Percentiles rank a stretch among this genome's conserved stretches.
These are phyloP conservation scores for Zygosaccharomyces sapae DNA, from an alignment of 1,139 yeast genomes.

Conservation along the genomic window DNA sequence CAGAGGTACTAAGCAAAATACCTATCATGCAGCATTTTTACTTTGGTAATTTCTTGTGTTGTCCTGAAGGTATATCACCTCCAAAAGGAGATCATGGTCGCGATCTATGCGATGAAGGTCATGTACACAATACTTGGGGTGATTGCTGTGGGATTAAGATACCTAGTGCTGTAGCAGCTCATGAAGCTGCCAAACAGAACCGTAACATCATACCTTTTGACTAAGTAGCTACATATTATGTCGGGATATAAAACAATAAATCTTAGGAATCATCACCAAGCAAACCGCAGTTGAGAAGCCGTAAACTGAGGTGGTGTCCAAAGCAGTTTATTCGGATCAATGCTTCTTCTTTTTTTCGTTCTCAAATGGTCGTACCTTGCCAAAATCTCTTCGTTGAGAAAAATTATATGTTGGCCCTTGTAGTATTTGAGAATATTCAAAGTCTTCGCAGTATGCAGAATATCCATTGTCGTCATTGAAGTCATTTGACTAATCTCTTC, in stretches of 20 bases:
- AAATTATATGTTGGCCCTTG: constrained; percentile 94
- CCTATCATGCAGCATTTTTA: constrained; percentile 93
- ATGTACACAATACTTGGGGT: constrained; percentile 69
- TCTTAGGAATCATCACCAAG: constrained; percentile 54
- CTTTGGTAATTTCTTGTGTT: constrained; percentile 64
- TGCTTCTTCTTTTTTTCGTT: constrained; percentile 64
- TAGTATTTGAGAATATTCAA: constrained; percentile 85
- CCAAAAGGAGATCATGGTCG: constrained; percentile 37
- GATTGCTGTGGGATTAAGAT: constrained; percentile 97
- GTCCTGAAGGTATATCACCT: constrained; percentile 64
- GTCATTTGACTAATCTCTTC: constrained; percentile 86
- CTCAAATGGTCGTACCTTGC: constrained; percentile 70
- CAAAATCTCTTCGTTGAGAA: constrained; percentile 78
- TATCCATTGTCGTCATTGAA: constrained; percentile 95
- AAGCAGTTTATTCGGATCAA: constrained; percentile 64
- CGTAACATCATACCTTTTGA: constrained; percentile 69
- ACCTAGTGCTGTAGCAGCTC: constrained; percentile 94
- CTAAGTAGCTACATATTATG: constrained; percentile 32
- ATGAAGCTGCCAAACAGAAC: constrained; percentile 45
- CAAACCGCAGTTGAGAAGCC: constrained; percentile 91
- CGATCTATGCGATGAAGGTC: constrained; percentile 41
- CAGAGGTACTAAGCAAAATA: constrained; percentile 81
- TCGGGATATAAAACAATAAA: not conserved
- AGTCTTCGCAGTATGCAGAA: constrained; percentile 87
- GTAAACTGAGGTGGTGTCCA: constrained; percentile 98